A percentile compares a stretch with the other conserved stretches of the same genome.
Evolutionary conservation across 345 rosid species (phyloP).

Genomic region (Euphorbia pulcherrima): DNA sequence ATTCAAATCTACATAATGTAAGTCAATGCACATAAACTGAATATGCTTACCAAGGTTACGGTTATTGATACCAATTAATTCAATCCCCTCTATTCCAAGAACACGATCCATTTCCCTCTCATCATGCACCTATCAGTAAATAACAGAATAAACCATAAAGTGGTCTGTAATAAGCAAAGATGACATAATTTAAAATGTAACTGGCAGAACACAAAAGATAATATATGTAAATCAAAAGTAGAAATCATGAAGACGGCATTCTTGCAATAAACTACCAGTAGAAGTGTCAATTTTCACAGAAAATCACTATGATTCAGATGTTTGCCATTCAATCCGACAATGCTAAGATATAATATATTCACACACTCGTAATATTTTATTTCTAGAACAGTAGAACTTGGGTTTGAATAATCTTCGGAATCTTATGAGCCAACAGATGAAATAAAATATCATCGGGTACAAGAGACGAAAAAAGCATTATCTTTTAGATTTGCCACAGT

Average conservation of each 20-base stretch:
- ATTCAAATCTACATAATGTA: slow-evolving; percentile 5
- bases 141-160: not conserved
- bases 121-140: slow-evolving; percentile 68
- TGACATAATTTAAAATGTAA: too few relatives aligned
- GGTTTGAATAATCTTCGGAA: not conserved
- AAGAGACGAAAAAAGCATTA: not conserved
- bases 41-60: slow-evolving; percentile 70
- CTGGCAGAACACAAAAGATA: not conserved
- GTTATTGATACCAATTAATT: slow-evolving; percentile 87
- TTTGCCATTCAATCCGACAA: not conserved
- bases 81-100: slow-evolving; percentile 84
- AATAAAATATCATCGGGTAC: not conserved
- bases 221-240: not conserved
- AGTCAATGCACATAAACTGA: slow-evolving; percentile 10
- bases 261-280: not conserved
- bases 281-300: not conserved
- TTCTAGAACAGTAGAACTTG: not conserved
- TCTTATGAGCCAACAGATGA: not conserved
- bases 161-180: too few relatives aligned
- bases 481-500: not conserved
- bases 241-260: not conserved
- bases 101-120: slow-evolving; percentile 95
- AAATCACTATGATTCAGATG: not conserved
- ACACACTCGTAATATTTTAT: not conserved
- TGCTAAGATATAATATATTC: not conserved